Base-by-base conservation (phyloP, 139 green algal genomes). In the Astrephomene gubernaculifera region DNA sequence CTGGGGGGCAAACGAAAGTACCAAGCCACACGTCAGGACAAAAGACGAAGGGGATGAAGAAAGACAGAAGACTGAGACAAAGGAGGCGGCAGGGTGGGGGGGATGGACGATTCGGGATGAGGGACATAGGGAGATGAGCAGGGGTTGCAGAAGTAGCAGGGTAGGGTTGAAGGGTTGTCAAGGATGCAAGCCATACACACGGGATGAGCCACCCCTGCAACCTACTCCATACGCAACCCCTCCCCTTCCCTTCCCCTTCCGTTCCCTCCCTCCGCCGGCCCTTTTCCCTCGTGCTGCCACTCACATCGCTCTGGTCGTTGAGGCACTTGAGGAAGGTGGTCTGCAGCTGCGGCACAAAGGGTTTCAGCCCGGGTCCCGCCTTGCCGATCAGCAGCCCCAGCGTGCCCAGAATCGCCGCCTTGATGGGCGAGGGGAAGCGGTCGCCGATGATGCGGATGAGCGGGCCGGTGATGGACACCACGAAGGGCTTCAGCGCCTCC, bases 241-340 rank as follows among this genome's bases (percentile, higher is more conserved):
- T 31, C 39, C 39, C 68, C 68, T 41, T 7, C 61, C 65, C 35
- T 45, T 72, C 33, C 14, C 49, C 49, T 57, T 57, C 14, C 49
- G 49, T 17, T 57, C 14, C 17, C 49, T 57, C 49, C 49, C 49
- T 57, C 49, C 49, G 14, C 49, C 49, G 49, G 49, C 49, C 49
- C 54, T 31, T 7, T 5, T 5, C 54, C 22, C 44, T 44, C 44
- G 17, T 27, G 17, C 49, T 53, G 10, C 6, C 25, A 41, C 74
- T 14, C 57, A 82, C 60, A 22, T 83, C 76, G 60, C 60, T 72
- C 39, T 61, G 41, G 57, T 99, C 97, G 31, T 91, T 85, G 35
- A 99, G 93, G 90, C 96, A 98, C 91, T 99, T 99, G 57, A 99
- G 82, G 92, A 99, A 99, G 21, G 96, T 99, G 61, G 97, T 98